Evolutionary conservation across 768 basidiomycete genomes (phyloP), one percentile per base, ranked within the genome.

Genomic region (Paxillus rubicundulus): DNA sequence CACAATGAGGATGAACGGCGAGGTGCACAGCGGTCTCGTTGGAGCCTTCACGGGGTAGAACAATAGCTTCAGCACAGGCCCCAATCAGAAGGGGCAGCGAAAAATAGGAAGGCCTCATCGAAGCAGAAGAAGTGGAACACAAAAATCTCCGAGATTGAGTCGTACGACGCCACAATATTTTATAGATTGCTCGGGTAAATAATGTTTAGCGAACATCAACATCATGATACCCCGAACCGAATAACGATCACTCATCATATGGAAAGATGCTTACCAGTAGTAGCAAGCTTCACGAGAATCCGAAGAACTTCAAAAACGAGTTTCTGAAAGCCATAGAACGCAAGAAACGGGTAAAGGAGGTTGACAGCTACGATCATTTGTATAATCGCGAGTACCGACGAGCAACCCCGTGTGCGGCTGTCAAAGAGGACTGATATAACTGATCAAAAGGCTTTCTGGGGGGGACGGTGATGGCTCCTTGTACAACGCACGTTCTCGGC

Each of bases 1-100:
- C 79, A 24, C 81, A 82, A 1, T 56, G 56, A 7, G 79, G 79
- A 17, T 63, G 61, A 3, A 82, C 70, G 16, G 77, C 79, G 17
- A 82, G 77, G 43, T 73, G 73, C 13, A 80, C 62, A 5, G 45
- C 42, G 0, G 52, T 41, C 17, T 54, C 55, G 18, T 61, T 40
- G 13, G 52, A 36, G 17, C 37, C 62, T 70, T 57, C 53, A 50
- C 45, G 33, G 18, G 27, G 16, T 1, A 43, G 36, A 7, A 39
- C 2, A 1, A n/a, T 27, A 6, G 45, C 44, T 45, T 67, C 40
- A 65, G 63, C 36, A 20, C 46, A 37, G 14, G 50, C 7, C 20
- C 4, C 1, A 10, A 46, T 33, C 9, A 42, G 36, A 7, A 52
- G 5, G 3, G 21, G 20, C 20, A 50, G 30, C 30, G 28, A 56